Conservation (phyloP, 306 rosid species). For the Hylodesmum podocarpum region DNA sequence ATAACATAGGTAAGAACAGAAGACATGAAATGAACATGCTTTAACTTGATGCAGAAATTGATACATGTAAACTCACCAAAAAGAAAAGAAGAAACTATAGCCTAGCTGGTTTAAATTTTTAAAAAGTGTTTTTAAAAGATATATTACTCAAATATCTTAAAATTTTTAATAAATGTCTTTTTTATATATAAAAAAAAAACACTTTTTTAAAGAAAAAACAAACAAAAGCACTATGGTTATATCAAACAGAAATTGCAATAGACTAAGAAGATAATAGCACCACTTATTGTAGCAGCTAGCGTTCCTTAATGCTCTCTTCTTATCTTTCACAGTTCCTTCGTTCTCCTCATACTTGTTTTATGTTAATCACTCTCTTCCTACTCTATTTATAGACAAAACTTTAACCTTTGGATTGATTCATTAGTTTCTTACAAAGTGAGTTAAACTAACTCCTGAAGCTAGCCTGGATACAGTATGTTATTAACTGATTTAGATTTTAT, state of each 20-base stretch:
- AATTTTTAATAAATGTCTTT: too few relatives aligned
- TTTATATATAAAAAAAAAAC: too few relatives aligned
- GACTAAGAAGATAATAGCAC: not conserved
- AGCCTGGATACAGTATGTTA: not conserved
- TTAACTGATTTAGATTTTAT: constrained; percentile 25
- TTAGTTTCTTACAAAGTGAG: not conserved
- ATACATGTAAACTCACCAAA: not conserved
- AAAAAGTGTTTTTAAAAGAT: too few relatives aligned
- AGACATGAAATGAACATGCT: too few relatives aligned
- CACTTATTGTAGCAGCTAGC: not conserved
- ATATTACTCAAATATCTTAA: too few relatives aligned
- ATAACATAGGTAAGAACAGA: too few relatives aligned
- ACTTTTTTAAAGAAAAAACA: too few relatives aligned
- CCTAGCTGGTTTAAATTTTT: too few relatives aligned
- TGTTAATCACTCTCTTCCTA: not conserved
- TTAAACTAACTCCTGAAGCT: not conserved
- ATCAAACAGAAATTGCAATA: not conserved
- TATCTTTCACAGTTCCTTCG: not conserved
- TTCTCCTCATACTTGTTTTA: not conserved
- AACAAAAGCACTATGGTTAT: not conserved
- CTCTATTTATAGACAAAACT: not conserved
- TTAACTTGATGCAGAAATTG: not conserved
- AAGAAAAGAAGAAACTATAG: not conserved
- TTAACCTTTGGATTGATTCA: not conserved
- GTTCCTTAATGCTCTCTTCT: not conserved